Evolutionary conservation across 2,329 filamentous ascomycete genomes (phyloP).

Genomic region (Sarocladium strictum): DNA sequence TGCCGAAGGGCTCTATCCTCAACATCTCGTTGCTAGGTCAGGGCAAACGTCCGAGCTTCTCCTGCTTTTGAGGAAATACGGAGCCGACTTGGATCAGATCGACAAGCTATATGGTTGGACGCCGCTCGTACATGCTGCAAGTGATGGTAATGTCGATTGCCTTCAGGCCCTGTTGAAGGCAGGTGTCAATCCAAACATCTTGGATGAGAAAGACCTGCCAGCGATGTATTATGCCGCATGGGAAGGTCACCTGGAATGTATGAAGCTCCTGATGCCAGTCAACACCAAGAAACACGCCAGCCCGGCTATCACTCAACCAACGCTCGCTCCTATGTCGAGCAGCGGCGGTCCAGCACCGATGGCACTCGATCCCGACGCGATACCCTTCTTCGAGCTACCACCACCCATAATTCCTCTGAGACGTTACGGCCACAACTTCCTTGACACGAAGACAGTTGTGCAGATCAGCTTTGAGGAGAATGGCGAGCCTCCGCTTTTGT

Average conservation of each 20-base stretch:
- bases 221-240: constrained; percentile 98
- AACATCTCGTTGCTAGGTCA: constrained; percentile 89
- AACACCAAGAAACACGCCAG: constrained; percentile 39
- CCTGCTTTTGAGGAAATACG: constrained; percentile 74
- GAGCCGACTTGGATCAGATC: constrained; percentile 82
- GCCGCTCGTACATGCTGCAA: constrained; percentile 90
- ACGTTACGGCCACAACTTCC: constrained; percentile 95
- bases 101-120: constrained; percentile 99
- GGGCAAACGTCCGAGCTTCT: constrained; percentile 76
- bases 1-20: constrained; percentile 93
- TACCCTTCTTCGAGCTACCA: constrained; percentile 84
- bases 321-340: constrained; percentile 36
- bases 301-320: constrained; percentile 37
- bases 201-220: constrained; percentile 88
- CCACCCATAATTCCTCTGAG: constrained; percentile 93
- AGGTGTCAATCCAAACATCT: constrained; percentile 69
- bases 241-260: constrained; percentile 94
- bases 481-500: constrained; percentile 73
- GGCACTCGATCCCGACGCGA: constrained; percentile 75
- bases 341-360: constrained; percentile 52
- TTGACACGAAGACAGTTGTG: constrained; percentile 95
- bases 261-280: constrained; percentile 71
- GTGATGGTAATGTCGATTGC: constrained; percentile 89
- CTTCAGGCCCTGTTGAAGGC: constrained; percentile 74
- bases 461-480: constrained; percentile 82